A percentile compares a stretch with the other conserved stretches of the same genome.
Conservation (phyloP, 768 basidiomycete species). For the Phallus indusiatus region DNA sequence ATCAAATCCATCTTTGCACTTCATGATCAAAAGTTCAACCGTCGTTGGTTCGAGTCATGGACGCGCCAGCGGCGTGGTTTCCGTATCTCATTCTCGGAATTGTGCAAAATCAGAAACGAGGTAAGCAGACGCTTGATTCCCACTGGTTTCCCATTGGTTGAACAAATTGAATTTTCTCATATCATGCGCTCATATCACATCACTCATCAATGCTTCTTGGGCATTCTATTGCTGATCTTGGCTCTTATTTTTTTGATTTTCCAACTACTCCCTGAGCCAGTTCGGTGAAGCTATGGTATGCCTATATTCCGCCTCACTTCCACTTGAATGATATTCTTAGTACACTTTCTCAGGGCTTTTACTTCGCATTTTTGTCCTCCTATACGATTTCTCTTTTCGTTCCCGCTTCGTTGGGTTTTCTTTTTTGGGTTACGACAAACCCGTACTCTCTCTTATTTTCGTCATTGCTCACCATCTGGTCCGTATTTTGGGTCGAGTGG, state of each 20-base stretch:
- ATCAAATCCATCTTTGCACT: slow-evolving; percentile 75
- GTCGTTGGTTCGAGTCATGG: slow-evolving; percentile 71
- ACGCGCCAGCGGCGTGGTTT: slow-evolving; percentile 49
- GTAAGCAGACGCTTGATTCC: slow-evolving; percentile 26
- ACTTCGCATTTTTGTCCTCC: slow-evolving; percentile 80
- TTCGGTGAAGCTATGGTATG: slow-evolving; percentile 61
- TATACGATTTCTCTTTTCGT: slow-evolving; percentile 76
- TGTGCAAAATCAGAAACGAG: slow-evolving; percentile 66
- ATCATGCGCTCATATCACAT: too few species aligned
- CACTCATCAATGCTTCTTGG: background rate
- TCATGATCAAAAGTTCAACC: slow-evolving; percentile 78
- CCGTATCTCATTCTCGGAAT: slow-evolving; percentile 33
- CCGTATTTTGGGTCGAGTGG: slow-evolving; percentile 78
- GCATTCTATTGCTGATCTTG: background rate
- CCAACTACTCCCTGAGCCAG: slow-evolving; percentile 20
- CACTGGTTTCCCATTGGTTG: background rate
- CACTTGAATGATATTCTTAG: background rate
- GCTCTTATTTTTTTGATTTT: slow-evolving; percentile 8
- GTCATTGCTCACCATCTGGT: slow-evolving; percentile 70
- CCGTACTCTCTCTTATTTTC: slow-evolving; percentile 77
- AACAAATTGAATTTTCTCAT: background rate
- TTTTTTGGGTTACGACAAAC: slow-evolving; percentile 59
- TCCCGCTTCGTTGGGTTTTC: slow-evolving; percentile 60
- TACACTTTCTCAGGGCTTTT: slow-evolving; percentile 41
- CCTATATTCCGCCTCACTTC: background rate